Percentiles rank a stretch among this genome's conserved stretches.
Conservation (phyloP, 1,284 basidiomycete species). For the Tausonia pullulans region DNA sequence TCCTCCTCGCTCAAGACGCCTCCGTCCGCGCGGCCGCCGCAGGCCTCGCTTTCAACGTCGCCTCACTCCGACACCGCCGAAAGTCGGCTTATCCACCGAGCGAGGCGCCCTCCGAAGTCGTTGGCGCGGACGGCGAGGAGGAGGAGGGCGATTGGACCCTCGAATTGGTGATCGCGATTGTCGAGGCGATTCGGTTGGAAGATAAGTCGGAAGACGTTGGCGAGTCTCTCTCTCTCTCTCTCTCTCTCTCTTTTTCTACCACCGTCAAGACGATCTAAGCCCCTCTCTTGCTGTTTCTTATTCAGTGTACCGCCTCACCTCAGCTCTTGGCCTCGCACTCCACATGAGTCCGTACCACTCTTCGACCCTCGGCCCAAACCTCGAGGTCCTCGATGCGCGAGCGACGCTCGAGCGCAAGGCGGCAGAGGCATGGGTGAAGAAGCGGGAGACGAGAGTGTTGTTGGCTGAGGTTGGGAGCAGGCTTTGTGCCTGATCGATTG, state of each 20-base stretch:
- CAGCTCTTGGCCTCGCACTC: conserved; percentile 59
- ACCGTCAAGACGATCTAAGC: background rate
- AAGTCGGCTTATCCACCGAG: conserved; percentile 14
- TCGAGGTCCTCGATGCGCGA: conserved; percentile 59
- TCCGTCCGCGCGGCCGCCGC: conserved; percentile 65
- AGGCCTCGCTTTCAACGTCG: conserved; percentile 65
- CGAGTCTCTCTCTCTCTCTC: conserved; percentile 36
- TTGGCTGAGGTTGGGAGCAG: conserved; percentile 2
- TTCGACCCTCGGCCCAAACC: conserved; percentile 50
- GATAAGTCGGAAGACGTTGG: conserved; percentile 62
- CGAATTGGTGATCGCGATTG: conserved; percentile 63
- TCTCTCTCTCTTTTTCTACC: background rate
- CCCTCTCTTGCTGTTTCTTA: background rate
- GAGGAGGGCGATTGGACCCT: conserved; percentile 68
- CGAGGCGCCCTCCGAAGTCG: conserved; percentile 19
- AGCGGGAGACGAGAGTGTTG: conserved; percentile 28
- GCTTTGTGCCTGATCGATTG: conserved; percentile 1
- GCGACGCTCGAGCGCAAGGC: conserved; percentile 42
- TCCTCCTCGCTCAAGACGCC: conserved; percentile 56
- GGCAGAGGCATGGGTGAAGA: conserved; percentile 45
- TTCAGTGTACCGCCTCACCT: conserved; percentile 64
- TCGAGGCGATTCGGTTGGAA: conserved; percentile 63
- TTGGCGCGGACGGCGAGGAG: conserved; percentile 36
- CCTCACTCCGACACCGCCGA: conserved; percentile 47
- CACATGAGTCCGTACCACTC: conserved; percentile 46